Evolutionary conservation across 208 protist genomes (phyloP).

Genomic region (Porcisia hertigi): DNA sequence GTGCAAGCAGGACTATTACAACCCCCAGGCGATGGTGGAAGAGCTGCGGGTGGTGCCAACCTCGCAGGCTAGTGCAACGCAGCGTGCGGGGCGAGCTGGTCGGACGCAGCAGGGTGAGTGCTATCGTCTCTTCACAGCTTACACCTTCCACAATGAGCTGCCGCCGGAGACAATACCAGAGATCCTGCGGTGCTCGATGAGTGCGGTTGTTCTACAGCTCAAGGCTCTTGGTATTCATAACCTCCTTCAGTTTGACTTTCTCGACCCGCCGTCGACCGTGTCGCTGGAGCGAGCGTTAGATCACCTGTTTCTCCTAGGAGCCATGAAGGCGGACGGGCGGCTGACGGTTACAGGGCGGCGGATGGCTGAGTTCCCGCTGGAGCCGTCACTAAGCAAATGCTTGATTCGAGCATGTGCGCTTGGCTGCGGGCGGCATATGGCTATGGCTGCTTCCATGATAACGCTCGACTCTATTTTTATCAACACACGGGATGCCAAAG

Average conservation of each 20-base stretch:
- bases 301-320: conserved; percentile 98
- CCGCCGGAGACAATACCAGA: conserved; percentile 93
- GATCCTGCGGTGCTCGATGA: conserved; percentile 97
- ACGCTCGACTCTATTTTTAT: conserved; percentile 96
- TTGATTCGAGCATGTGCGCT: conserved; percentile 74
- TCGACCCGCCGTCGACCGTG: conserved; percentile 97
- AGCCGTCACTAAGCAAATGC: conserved; percentile 97
- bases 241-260: conserved; percentile 97
- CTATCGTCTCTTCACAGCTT: conserved; percentile 96
- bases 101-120: conserved; percentile 95
- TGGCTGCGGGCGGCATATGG: conserved; percentile 86
- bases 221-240: conserved; percentile 98
- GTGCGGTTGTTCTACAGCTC: conserved; percentile 95
- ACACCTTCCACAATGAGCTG: conserved; percentile 96
- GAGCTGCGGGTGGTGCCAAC: conserved; percentile 96
- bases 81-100: conserved; percentile 95
- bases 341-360: conserved; percentile 95
- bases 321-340: conserved; percentile 97
- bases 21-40: conserved; percentile 96
- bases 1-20: conserved; percentile 98
- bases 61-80: conserved; percentile 95
- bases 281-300: conserved; percentile 96
- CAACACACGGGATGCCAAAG: conserved; percentile 89
- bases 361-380: conserved; percentile 99
- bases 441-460: conserved; percentile 91